Conservation (phyloP, 2,329 filamentous ascomycete genomes). For the Colletotrichum echinochloae region DNA sequence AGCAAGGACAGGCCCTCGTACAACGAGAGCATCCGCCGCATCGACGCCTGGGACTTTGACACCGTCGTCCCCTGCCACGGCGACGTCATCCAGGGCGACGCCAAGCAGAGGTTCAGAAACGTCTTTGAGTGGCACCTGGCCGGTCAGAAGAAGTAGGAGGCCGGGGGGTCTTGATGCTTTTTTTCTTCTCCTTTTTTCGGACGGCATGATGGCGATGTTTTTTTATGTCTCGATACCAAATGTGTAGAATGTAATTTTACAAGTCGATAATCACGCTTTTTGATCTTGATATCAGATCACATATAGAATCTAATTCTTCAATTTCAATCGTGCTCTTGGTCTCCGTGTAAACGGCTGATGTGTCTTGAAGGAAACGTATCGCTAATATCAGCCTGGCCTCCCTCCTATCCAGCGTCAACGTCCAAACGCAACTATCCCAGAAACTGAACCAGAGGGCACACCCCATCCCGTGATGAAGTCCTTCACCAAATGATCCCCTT, state of each 20-base stretch:
- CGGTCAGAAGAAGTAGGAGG: constrained; percentile 42
- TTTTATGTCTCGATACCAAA: constrained; percentile 27
- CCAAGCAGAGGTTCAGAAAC: constrained; percentile 80
- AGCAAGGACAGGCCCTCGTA: constrained; percentile 74
- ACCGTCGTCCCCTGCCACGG: constrained; percentile 93
- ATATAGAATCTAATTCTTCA: no score
- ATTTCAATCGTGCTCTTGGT: no score
- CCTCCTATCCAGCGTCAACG: neutral
- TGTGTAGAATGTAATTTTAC: constrained; percentile 11
- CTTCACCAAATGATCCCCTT: no score
- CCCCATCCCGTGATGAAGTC: no score
- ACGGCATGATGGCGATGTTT: no score
- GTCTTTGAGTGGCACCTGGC: constrained; percentile 86
- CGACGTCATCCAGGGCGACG: constrained; percentile 81
- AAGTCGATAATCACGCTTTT: neutral
- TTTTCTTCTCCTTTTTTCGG: no score
- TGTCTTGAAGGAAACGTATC: neutral
- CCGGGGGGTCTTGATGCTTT: no score
- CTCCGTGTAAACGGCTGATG: no score
- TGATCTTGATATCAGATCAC: no score
- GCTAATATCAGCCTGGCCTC: neutral
- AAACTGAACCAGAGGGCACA: neutral
- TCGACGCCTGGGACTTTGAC: constrained; percentile 86
- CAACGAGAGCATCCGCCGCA: constrained; percentile 74
- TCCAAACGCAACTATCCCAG: neutral